These are phyloP conservation scores for Neonectria faginata DNA, from an alignment of 2,329 filamentous ascomycete species.

Conservation along the genomic window DNA sequence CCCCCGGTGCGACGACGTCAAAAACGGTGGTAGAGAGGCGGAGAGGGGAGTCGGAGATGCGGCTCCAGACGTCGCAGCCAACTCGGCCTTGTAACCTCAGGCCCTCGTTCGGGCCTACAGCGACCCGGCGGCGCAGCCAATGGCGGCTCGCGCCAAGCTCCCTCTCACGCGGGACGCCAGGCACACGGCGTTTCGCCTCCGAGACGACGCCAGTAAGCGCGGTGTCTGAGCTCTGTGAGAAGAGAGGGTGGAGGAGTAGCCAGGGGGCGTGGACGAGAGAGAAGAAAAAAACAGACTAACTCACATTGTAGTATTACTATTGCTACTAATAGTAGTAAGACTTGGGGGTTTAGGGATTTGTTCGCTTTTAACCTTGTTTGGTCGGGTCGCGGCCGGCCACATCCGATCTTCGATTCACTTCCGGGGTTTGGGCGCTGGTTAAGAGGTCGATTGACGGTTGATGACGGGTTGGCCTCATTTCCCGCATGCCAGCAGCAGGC, in stretches of 20 bases:
- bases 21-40: slow-evolving; percentile 3
- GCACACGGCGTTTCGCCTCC: slow-evolving; percentile 42
- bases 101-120: slow-evolving; percentile 21
- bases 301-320: not conserved
- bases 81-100: slow-evolving; percentile 3
- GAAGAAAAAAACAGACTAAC: not conserved
- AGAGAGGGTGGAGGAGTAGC: not conserved
- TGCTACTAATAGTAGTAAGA: no score
- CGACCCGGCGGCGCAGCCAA: slow-evolving; percentile 38
- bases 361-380: slow-evolving; percentile 12
- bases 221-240: slow-evolving; percentile 33
- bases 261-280: not conserved
- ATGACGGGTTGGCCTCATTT: not conserved
- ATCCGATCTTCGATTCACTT: slow-evolving; percentile 19
- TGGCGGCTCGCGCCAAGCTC: slow-evolving; percentile 16
- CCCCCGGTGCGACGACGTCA: slow-evolving; percentile 4
- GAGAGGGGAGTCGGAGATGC: slow-evolving; percentile 30
- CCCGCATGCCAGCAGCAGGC: not conserved
- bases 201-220: slow-evolving; percentile 32
- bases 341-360: not conserved
- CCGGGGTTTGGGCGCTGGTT: not conserved
- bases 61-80: slow-evolving; percentile 40
- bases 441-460: slow-evolving; percentile 11
- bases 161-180: slow-evolving; percentile 31
- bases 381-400: slow-evolving; percentile 8